Conservation (phyloP, 208 protist genomes). For the Acanthamoeba quina region DNA sequence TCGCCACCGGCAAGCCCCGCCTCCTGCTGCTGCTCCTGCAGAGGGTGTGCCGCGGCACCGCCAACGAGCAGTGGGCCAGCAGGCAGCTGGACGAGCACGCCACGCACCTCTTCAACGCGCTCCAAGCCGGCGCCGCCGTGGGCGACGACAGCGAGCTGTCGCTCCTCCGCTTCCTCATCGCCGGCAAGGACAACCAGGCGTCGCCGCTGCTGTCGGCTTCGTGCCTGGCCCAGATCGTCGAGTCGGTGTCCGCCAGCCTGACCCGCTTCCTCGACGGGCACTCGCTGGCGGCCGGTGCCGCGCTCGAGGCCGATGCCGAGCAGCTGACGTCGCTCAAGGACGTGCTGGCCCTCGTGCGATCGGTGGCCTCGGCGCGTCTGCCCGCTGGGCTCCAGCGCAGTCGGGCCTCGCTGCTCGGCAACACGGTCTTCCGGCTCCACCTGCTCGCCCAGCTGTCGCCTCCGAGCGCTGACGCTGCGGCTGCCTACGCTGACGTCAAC, state of each 20-base stretch:
- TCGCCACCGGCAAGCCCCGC: not conserved
- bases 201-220: conserved; percentile 5
- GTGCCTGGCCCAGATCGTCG: conserved; percentile 3
- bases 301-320: not conserved
- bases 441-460: not conserved
- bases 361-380: not conserved
- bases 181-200: conserved; percentile 27
- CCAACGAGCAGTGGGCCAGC: conserved; percentile 14
- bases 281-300: not conserved
- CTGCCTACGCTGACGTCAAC: not conserved
- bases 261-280: not conserved
- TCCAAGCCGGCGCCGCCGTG: conserved; percentile 18
- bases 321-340: not conserved
- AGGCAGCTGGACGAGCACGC: conserved; percentile 35
- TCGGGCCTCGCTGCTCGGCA: conserved; percentile 36
- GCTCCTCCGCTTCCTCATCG: conserved; percentile 61
- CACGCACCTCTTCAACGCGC: conserved; percentile 35
- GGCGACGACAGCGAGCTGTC: not conserved
- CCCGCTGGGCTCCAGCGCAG: not conserved
- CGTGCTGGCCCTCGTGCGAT: not conserved
- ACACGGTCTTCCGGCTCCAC: conserved; percentile 42
- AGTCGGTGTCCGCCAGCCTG: not conserved
- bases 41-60: not conserved
- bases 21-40: conserved; percentile 12
- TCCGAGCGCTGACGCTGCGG: not conserved